Evolutionary conservation across 768 basidiomycete species (phyloP).

Genomic region (Melanogaster broomeanus): DNA sequence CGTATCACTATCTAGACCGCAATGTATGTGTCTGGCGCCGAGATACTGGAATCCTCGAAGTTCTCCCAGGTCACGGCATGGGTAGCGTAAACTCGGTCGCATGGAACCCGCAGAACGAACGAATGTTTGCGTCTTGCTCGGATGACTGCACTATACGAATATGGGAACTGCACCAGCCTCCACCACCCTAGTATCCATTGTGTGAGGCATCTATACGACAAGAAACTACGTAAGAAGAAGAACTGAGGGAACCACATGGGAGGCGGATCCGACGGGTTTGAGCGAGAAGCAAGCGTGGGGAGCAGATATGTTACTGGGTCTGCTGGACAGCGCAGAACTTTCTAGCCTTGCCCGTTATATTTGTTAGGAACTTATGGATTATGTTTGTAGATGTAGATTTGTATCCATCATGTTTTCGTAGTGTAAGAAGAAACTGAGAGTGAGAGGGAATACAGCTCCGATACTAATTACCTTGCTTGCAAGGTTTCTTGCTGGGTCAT

Average conservation of each 20-base stretch:
- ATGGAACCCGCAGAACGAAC: slow-evolving; percentile 89
- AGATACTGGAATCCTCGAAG: slow-evolving; percentile 80
- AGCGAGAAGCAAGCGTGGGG: slow-evolving; percentile 7
- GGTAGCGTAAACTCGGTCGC: slow-evolving; percentile 95
- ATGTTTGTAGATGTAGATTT: slow-evolving; percentile 9
- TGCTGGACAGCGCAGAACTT: neutral
- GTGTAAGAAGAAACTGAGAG: no score
- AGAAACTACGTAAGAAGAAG: no score
- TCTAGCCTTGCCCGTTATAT: neutral
- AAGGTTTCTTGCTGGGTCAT: no score
- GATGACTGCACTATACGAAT: slow-evolving; percentile 91
- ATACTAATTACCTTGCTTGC: no score
- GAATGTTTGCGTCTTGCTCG: slow-evolving; percentile 95
- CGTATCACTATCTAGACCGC: slow-evolving; percentile 59
- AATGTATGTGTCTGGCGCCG: slow-evolving; percentile 97
- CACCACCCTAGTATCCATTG: no score
- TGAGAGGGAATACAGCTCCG: no score
- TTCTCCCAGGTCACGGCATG: slow-evolving; percentile 79
- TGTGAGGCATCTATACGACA: slow-evolving; percentile 45
- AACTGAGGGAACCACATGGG: slow-evolving; percentile 19
- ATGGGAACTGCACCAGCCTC: no score
- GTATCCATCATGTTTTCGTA: neutral
- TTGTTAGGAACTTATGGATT: neutral
- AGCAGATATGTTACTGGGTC: neutral
- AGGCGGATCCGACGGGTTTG: slow-evolving; percentile 1